Evolutionary conservation across 371 early-diverging fungal species (phyloP).

Genomic region (Chytridium lagenaria): DNA sequence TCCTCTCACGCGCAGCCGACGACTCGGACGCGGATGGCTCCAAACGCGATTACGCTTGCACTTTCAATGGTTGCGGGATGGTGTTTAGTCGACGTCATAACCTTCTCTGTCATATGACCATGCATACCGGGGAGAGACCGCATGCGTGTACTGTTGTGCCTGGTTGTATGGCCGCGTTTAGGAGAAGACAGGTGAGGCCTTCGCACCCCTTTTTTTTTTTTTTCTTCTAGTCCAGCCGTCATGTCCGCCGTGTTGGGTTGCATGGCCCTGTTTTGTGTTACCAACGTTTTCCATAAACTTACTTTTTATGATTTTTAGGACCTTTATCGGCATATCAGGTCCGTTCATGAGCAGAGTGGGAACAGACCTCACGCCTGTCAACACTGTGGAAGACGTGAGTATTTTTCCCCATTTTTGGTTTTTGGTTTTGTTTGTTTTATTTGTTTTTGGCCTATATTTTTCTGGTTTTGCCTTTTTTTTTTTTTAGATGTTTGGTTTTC

Average conservation of each 20-base stretch:
- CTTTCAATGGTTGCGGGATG: background rate
- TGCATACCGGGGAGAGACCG: conserved; percentile 12
- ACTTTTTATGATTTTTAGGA: background rate
- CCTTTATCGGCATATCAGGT: background rate
- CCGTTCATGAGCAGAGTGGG: background rate
- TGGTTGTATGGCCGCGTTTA: conserved; percentile 2
- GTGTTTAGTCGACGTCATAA: background rate
- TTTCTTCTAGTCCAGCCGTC: too few relatives aligned
- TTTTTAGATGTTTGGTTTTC: too few relatives aligned
- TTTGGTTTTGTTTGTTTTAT: background rate
- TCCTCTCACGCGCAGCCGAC: too few relatives aligned
- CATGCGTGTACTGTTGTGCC: background rate
- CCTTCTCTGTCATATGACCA: background rate
- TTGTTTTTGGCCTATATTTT: too few relatives aligned
- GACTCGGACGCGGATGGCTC: too few relatives aligned
- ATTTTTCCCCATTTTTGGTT: background rate
- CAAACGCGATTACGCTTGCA: background rate
- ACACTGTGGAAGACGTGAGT: conserved; percentile 12
- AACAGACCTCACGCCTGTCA: conserved; percentile 11
- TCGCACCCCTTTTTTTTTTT: background rate
- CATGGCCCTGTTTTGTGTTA: too few relatives aligned
- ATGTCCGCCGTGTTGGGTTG: too few relatives aligned
- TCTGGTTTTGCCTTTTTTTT: too few relatives aligned
- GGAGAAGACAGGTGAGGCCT: conserved; percentile 8
- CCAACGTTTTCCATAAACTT: background rate